Evolutionary conservation across 78 protist species (phyloP), one percentile per base, ranked within the genome.

Genomic region (Monosiga brevicollis): DNA sequence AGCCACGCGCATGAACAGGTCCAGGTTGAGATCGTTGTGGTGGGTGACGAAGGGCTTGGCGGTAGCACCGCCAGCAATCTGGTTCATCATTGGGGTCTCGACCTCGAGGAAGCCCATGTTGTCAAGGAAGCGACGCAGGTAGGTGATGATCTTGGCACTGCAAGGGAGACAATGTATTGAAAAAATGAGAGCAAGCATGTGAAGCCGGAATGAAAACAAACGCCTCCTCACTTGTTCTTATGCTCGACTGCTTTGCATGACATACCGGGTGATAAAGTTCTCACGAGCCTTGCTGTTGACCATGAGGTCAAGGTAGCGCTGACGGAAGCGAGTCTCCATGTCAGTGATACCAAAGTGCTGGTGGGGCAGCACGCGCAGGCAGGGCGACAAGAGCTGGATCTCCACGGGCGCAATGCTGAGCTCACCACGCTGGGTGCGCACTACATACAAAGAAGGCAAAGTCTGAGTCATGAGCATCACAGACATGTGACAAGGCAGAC

Each of bases 11-110:
- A 98, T 88, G 89, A 91, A 97, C 86, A 98, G 29, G 38, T 95
- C 89, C 89, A 91, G 83, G 87, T 94, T 85, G 76, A 98, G 93
- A 70, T 93, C 96, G 90, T 99, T 98, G 95, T 98, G 99, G 89
- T 93, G 90, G 32, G 99, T 98, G 79, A 84, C 74, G 90, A 99
- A 99, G n/a, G 99, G 99, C 70, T 91, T 90, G 62, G 99, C 99
- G 1, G 99, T 79, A 22, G 99, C 99, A 73, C 99, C 99, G 42
- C 99, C 99, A 11, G 98, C 91, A 55, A 96, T 90, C 95, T 84
- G 86, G 92, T 95, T 95, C 93, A 98, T 85, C 96, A 97, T 94
- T 41, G 99, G 99, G 6, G 99, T 98, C 87, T 97, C 99, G 34
- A 98, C 96, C 84, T 96, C 98, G n/a, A 94, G 76, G 93, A 96